Evolutionary conservation across 225 moss, liverwort and hornwort species (phyloP).

Genomic region (Polytrichum formosum): DNA sequence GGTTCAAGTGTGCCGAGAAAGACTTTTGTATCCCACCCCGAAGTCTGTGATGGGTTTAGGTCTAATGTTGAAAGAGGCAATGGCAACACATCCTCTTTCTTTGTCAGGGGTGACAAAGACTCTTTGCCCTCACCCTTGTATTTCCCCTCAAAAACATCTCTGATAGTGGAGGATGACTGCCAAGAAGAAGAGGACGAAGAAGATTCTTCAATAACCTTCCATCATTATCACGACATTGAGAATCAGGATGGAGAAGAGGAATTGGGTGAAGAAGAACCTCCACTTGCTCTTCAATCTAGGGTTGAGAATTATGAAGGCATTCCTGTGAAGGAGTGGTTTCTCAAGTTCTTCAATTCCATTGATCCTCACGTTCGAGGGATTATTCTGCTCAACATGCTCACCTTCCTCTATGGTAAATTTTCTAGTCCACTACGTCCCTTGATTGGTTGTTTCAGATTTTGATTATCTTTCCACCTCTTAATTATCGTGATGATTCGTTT

Average conservation of each 20-base stretch:
- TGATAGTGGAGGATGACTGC: constrained; percentile 14
- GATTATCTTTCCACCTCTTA: too few relatives aligned
- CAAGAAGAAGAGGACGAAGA: constrained; percentile 8
- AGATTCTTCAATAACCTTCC: neutral
- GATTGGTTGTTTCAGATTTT: neutral
- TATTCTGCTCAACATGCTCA: constrained; percentile 59
- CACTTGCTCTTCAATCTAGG: constrained; percentile 24
- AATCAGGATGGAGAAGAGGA: neutral
- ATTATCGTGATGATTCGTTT: too few relatives aligned
- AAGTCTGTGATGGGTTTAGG: constrained; percentile 3
- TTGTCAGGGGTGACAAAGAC: constrained; percentile 10
- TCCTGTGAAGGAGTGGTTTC: constrained; percentile 27
- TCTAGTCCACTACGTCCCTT: neutral
- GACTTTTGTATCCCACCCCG: neutral
- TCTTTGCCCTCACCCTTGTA: constrained; percentile 7
- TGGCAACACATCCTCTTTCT: constrained; percentile 16
- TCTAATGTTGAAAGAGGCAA: neutral
- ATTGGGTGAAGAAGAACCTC: constrained; percentile 3
- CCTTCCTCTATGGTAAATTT: constrained; percentile 63
- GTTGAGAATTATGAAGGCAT: constrained; percentile 41
- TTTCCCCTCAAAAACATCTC: constrained; percentile 13
- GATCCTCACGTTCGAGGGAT: constrained; percentile 68
- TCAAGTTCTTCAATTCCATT: constrained; percentile 26
- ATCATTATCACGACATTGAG: neutral
- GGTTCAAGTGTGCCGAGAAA: neutral